Evolutionary conservation across 139 green algal species (phyloP), one percentile per base, ranked within the genome.

Genomic region (Pseudopediastrum boryanum): DNA sequence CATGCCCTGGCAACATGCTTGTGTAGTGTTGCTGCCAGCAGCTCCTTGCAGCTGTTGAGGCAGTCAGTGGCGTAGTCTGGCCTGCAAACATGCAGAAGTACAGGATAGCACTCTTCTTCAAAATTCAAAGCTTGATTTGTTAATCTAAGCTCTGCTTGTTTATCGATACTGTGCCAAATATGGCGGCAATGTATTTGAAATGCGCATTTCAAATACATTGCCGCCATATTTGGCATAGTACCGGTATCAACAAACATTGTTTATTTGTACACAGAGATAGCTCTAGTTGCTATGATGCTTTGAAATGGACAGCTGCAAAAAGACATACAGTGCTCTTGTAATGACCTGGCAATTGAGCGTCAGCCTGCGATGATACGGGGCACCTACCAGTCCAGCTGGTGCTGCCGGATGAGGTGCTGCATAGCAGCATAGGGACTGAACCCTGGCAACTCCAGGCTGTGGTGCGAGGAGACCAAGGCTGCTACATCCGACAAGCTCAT

Each of bases 351-450:
- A n/a, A n/a, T n/a, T n/a, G n/a, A n/a, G n/a, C n/a, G n/a, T n/a
- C n/a, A n/a, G n/a, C n/a, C n/a, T n/a, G n/a, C n/a, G n/a, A n/a
- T n/a, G n/a, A n/a, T n/a, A n/a, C n/a, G n/a, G n/a, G n/a, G n/a
- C n/a, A n/a, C 38, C 8, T 29, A 33, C 71, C 71, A 78, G 41
- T 5, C 27, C 36, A 35, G 39, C 54, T 78, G 71, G 50, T 78
- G 71, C 12, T 31, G 44, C 1, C 3, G 41, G 12, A 78, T 44
- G 10, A 78, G 71, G 54, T 78, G 54, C 71, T 78, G 71, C 50
- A 78, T 56, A 38, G 71, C 71, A 29, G 54, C 69, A 56, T 78
- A 78, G 7, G 71, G 71, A 31, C 71, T 78, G 71, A 78, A 78
- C 16, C 71, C 71, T 6, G 71, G 71, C 54, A 78, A 56, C 71